Percentiles rank a stretch among this genome's conserved stretches.
Conservation (phyloP, 148 eudicot species). For the Rhododendron ovatum region DNA sequence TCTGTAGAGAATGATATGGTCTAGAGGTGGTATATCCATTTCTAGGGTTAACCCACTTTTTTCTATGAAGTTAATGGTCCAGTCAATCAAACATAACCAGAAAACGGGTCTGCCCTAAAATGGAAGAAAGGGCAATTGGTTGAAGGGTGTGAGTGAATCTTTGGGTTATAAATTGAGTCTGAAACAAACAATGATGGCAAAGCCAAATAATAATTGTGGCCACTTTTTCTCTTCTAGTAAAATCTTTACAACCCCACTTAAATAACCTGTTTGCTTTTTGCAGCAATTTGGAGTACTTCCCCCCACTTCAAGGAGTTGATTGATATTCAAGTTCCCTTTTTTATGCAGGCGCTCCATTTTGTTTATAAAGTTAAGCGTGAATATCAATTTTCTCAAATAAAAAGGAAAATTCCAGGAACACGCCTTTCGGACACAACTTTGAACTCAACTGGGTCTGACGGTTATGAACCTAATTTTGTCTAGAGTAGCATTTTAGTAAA, state of each 20-base stretch:
- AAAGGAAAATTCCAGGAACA: no score
- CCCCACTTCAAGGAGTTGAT: not conserved
- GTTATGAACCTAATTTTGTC: no score
- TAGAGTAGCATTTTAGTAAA: no score
- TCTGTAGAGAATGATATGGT: not conserved
- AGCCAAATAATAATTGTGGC: conserved; percentile 12
- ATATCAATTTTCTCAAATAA: not conserved
- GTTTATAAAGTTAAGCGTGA: no score
- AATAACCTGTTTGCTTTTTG: conserved; percentile 11
- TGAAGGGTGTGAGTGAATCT: conserved; percentile 13
- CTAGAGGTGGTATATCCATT: not conserved
- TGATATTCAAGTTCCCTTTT: no score
- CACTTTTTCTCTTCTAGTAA: not conserved
- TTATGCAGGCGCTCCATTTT: no score
- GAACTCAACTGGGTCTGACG: no score
- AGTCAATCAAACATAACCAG: conserved; percentile 14
- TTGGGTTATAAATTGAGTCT: conserved; percentile 16
- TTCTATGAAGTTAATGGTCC: conserved; percentile 13
- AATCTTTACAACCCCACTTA: conserved; percentile 17
- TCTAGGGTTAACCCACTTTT: conserved; percentile 1
- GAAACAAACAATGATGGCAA: conserved; percentile 27
- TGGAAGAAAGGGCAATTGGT: conserved; percentile 11
- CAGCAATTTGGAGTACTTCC: conserved; percentile 7
- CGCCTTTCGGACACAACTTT: not conserved
- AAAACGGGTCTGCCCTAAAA: conserved; percentile 22